Conservation (phyloP, 768 basidiomycete species). For the Trametes gibbosa region DNA sequence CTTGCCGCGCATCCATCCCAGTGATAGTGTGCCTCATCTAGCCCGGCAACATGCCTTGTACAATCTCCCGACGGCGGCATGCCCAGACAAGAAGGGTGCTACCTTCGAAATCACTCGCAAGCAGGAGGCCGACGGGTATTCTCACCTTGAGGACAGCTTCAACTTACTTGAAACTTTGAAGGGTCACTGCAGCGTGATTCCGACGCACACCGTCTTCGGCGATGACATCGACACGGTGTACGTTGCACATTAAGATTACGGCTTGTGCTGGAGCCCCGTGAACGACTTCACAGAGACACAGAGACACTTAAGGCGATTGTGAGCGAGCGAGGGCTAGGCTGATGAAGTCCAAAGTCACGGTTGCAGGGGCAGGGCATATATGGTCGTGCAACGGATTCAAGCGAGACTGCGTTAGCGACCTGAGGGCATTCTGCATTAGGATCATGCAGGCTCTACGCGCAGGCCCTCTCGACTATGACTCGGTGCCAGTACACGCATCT, state of each 20-base stretch:
- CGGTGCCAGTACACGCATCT: too few relatives aligned
- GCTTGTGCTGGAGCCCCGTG: too few relatives aligned
- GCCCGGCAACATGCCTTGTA: slow-evolving; percentile 13
- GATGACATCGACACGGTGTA: not conserved
- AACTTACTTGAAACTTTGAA: slow-evolving; percentile 1
- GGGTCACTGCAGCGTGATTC: slow-evolving; percentile 14
- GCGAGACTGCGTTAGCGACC: not conserved
- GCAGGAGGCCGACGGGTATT: slow-evolving; percentile 23
- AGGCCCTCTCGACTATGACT: too few relatives aligned
- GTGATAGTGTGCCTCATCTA: not conserved
- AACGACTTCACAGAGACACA: too few relatives aligned
- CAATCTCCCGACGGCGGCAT: slow-evolving; percentile 22
- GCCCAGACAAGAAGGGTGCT: slow-evolving; percentile 25
- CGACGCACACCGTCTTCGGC: slow-evolving; percentile 24
- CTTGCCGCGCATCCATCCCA: not conserved
- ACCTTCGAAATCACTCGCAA: slow-evolving; percentile 22
- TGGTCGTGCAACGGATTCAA: not conserved
- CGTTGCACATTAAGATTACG: too few relatives aligned
- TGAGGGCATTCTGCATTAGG: not conserved
- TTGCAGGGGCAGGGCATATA: slow-evolving; percentile 1
- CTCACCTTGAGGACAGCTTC: slow-evolving; percentile 12
- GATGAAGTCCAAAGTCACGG: not conserved
- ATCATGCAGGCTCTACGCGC: not conserved
- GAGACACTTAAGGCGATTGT: too few relatives aligned
- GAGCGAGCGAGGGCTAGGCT: not conserved